A percentile compares a stretch with the other conserved stretches of the same genome.
These are phyloP conservation scores for Albizia julibrissin DNA, from an alignment of 306 rosid genomes.

Conservation along the genomic window DNA sequence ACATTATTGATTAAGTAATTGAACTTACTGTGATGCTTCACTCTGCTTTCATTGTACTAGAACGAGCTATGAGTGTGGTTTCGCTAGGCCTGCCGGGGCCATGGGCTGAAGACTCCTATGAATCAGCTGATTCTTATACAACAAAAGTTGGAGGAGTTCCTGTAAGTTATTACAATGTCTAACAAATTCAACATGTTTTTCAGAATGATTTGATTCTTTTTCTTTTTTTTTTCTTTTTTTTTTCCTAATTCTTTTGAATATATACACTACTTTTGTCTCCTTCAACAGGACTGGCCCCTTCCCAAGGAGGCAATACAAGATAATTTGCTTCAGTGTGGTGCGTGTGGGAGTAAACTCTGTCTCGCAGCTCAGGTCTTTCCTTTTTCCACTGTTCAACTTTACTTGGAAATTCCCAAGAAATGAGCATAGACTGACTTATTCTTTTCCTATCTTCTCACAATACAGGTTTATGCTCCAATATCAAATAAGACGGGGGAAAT, in stretches of 20 bases:
- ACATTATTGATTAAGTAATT: background rate
- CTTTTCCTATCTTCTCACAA: background rate
- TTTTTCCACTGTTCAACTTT: background rate
- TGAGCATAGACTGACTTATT: background rate
- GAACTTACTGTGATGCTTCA: background rate
- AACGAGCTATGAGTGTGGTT: constrained; percentile 42
- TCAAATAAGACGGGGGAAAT: constrained; percentile 30
- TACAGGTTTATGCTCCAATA: constrained; percentile 73
- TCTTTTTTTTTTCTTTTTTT: background rate
- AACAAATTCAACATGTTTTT: background rate
- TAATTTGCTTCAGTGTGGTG: constrained; percentile 55
- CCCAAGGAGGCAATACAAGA: constrained; percentile 39
- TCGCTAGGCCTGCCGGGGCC: constrained; percentile 83
- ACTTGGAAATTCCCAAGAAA: background rate
- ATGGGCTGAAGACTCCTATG: constrained; percentile 65
- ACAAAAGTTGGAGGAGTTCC: constrained; percentile 89
- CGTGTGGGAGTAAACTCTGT: constrained; percentile 56
- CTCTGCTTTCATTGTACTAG: background rate
- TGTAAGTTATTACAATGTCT: constrained; percentile 44
- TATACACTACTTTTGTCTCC: background rate
- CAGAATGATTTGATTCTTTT: background rate
- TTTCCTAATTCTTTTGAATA: background rate
- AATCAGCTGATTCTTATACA: constrained; percentile 68
- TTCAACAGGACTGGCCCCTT: constrained; percentile 73
- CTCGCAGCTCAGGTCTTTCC: constrained; percentile 67